These are phyloP conservation scores for Aspergillus indologenus DNA, from an alignment of 495 filamentous ascomycete species.

Conservation along the genomic window DNA sequence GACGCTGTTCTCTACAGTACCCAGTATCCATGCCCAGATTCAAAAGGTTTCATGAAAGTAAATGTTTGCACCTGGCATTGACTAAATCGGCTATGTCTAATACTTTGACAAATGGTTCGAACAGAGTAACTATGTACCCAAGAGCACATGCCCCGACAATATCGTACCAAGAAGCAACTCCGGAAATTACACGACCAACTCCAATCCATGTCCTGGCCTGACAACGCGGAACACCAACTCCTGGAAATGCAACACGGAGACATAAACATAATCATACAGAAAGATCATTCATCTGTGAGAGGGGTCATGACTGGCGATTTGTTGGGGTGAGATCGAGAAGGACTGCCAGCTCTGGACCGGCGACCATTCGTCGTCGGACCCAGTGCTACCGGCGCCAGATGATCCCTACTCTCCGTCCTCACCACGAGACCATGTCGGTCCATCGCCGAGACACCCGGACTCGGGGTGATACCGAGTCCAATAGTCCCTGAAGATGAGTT, in stretches of 20 bases:
- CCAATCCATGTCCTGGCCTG: not conserved
- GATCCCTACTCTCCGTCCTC: conserved; percentile 78
- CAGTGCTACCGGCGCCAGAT: conserved; percentile 47
- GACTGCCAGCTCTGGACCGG: conserved; percentile 45
- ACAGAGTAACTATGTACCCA: conserved; percentile 4
- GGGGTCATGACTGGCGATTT: conserved; percentile 44
- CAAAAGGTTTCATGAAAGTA: not conserved
- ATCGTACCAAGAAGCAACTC: conserved; percentile 3
- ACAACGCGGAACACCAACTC: conserved; percentile 2
- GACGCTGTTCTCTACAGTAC: not conserved
- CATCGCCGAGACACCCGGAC: conserved; percentile 51
- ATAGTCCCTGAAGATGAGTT: conserved; percentile 50
- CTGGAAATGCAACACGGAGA: conserved; percentile 6
- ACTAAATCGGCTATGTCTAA: not conserved
- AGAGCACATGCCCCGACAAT: not conserved
- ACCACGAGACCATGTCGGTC: conserved; percentile 72
- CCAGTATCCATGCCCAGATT: no score
- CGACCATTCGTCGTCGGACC: conserved; percentile 46
- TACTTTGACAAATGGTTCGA: not conserved
- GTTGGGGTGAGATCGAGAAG: conserved; percentile 39
- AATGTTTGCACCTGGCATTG: not conserved
- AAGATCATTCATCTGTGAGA: conserved; percentile 40
- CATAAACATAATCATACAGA: conserved; percentile 18
- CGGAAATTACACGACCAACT: no score
- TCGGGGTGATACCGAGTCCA: conserved; percentile 48